Evolutionary conservation across 2,329 filamentous ascomycete species (phyloP), one percentile per base, ranked within the genome.

Genomic region (Eutypella sp.): DNA sequence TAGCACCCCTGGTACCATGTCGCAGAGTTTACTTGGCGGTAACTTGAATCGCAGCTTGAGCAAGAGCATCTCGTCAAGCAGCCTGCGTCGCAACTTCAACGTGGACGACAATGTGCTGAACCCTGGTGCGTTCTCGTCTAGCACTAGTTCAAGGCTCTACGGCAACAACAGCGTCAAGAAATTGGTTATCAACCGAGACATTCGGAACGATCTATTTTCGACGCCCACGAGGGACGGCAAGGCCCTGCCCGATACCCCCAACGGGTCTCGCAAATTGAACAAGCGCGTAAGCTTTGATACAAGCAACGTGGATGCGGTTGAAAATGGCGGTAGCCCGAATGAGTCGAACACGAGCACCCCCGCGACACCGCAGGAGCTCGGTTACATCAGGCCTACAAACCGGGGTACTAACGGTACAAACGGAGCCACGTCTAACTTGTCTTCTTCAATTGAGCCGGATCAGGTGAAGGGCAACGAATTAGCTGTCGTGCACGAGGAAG

Each of bases 221-320:
- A 79, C 80, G 1, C 79, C 81, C 0, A 75, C 70, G 44, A 81
- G 76, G 60, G 74, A 77, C n/a, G n/a, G n/a, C 29, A 76, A 72
- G 56, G 58, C 66, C 15, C 51, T 60, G 2, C 56, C 62, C 18
- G 75, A 75, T 13, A 57, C 66, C 37, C 47, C 64, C 40, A 66
- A 75, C 50, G 63, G 71, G 51, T 62, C 68, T 25, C 71, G 76
- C 43, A 83, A 83, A 58, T 68, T 87, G 34, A 84, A 85, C 53
- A 96, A 96, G 73, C 84, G 87, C 44, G 93, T 99, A 43, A 96
- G 90, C 70, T 99, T 97, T 58, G 90, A 96, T 61, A 82, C 84
- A 4, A 78, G 77, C 57, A 76, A 74, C 25, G 67, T 74, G 20
- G 73, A 74, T 52, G 63, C 68, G 9, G 62, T 67, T 25, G 67